phyloP scores from a whole-genome alignment of 148 eudicot species.

The Hydrangea macrophylla region DNA sequence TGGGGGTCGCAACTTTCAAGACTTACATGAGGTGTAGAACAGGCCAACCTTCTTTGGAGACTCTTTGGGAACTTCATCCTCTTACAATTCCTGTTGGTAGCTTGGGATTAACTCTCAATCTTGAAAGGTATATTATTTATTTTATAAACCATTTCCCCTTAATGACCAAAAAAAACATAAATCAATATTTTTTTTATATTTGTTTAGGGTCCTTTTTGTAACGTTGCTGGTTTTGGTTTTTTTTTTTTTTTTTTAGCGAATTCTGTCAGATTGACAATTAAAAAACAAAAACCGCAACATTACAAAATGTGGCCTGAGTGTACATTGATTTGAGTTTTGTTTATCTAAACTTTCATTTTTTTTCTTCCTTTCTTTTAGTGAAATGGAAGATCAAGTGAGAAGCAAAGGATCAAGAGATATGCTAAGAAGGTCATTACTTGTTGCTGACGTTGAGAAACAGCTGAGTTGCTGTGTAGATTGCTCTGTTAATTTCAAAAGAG shows the following conservation, averaged over 20 bases:
- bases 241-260: no score
- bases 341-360: neutral
- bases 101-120: constrained; percentile 67
- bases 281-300: no score
- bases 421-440: constrained; percentile 33
- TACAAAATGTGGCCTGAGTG: no score
- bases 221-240: no score
- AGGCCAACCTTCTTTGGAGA: constrained; percentile 70
- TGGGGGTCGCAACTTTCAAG: constrained; percentile 64
- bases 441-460: constrained; percentile 32
- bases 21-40: constrained; percentile 61
- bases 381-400: constrained; percentile 26
- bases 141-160: neutral
- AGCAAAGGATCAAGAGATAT: constrained; percentile 32
- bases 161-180: no score
- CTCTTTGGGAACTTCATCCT: constrained; percentile 73
- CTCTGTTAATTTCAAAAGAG: constrained; percentile 34
- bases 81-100: constrained; percentile 54
- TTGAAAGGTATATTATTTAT: constrained; percentile 38
- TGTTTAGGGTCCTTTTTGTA: no score
- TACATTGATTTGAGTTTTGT: neutral
- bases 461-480: constrained; percentile 64
- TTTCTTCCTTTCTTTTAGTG: constrained; percentile 26
- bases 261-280: no score
- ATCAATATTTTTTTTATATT: no score